These are phyloP conservation scores for Tetrahymena elliotti DNA, from an alignment of 73 alveolate genomes.

Conservation along the genomic window DNA sequence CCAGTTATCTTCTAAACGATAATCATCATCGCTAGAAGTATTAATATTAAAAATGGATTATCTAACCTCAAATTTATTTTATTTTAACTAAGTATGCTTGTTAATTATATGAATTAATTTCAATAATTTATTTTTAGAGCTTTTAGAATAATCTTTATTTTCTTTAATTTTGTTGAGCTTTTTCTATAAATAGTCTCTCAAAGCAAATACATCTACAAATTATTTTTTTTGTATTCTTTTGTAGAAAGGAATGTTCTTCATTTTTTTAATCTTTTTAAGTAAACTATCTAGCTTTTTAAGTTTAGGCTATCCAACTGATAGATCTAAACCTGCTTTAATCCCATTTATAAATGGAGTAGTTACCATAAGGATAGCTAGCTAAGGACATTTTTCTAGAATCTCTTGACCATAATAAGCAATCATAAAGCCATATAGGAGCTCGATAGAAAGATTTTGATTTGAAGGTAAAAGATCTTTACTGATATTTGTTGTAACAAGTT, in stretches of 20 bases:
- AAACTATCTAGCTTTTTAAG: background rate
- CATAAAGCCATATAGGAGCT: background rate
- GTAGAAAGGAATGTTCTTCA: background rate
- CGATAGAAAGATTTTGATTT: background rate
- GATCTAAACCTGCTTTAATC: background rate
- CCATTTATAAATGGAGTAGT: background rate
- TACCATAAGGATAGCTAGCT: background rate
- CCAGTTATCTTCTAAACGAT: background rate
- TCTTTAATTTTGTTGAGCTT: background rate
- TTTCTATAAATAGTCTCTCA: background rate
- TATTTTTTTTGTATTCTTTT: background rate
- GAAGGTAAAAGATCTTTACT: background rate
- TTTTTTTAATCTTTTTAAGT: background rate
- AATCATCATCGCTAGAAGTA: background rate
- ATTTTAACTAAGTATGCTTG: background rate
- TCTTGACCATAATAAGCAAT: background rate
- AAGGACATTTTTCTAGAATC: background rate
- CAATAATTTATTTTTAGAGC: background rate
- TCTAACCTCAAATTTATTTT: background rate
- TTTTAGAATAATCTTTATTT: background rate
- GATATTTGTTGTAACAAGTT: background rate
- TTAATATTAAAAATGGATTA: background rate
- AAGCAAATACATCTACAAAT: background rate
- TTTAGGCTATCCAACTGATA: background rate
- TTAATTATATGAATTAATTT: background rate